Evolutionary conservation across 1,284 basidiomycete species (phyloP).

Genomic region (Acaromyces ingoldii): DNA sequence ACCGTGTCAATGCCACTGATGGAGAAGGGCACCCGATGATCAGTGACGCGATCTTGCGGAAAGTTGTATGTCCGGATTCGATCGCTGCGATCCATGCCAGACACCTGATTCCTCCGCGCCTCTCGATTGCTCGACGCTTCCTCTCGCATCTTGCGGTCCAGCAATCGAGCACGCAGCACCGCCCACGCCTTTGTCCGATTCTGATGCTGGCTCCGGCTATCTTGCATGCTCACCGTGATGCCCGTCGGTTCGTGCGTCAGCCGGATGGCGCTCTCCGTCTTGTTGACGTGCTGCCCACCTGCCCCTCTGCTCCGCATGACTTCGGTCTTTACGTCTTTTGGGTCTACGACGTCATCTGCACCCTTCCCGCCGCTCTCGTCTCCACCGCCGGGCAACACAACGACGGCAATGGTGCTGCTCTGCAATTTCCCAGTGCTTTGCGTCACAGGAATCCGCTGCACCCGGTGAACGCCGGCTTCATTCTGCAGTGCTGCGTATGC

Average conservation of each 20-base stretch:
- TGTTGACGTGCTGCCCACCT: slow-evolving; percentile 99
- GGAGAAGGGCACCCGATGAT: slow-evolving; percentile 43
- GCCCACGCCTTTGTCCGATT: slow-evolving; percentile 49
- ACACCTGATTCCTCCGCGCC: slow-evolving; percentile 38
- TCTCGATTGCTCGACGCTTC: slow-evolving; percentile 39
- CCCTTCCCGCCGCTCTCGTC: slow-evolving; percentile 7
- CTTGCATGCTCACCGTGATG: slow-evolving; percentile 95
- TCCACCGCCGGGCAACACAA: slow-evolving; percentile 52
- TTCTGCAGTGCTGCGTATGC: slow-evolving; percentile 75
- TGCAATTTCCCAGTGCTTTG: slow-evolving; percentile 82
- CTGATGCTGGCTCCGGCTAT: slow-evolving; percentile 87
- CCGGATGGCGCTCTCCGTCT: slow-evolving; percentile 96
- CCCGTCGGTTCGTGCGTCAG: slow-evolving; percentile 89
- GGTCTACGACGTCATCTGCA: slow-evolving; percentile 60
- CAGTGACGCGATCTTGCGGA: slow-evolving; percentile 49
- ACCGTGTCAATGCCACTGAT: slow-evolving; percentile 37
- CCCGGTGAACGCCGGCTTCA: slow-evolving; percentile 93
- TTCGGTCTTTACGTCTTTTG: slow-evolving; percentile 82
- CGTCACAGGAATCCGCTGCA: slow-evolving; percentile 87
- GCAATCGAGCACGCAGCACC: slow-evolving; percentile 39
- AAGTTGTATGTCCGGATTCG: slow-evolving; percentile 49
- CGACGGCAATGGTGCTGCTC: slow-evolving; percentile 80
- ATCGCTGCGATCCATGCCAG: slow-evolving; percentile 45
- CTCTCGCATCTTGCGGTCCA: slow-evolving; percentile 36
- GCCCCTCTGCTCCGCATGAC: slow-evolving; percentile 93